Evolutionary conservation across 2,329 filamentous ascomycete genomes (phyloP), one percentile per base, ranked within the genome.

Genomic region (Trematosphaeria pertusa): DNA sequence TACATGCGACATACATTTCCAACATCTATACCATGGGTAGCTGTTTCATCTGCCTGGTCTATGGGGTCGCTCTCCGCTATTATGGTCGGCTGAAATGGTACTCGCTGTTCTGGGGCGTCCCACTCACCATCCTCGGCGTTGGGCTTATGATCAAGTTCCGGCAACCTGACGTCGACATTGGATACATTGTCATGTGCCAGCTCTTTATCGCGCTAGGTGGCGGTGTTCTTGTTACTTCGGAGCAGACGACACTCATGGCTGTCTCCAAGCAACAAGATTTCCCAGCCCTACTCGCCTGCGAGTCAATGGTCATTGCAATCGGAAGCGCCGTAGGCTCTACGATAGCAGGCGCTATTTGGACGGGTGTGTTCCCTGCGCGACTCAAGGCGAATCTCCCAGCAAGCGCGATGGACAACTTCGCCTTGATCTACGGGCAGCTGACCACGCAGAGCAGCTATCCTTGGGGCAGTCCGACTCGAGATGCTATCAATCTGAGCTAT

Each of bases 311-410:
- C 36, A 77, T 81, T 52, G 80, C 80, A 47, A 79, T 88, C 49
- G 87, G 72, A 5, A 59, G 62, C 26, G 70, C 70, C 15, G 66
- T 74, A 20, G 72, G 72, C 0, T 64, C 53, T n/a, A 80, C 84
- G 6, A 78, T 88, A 37, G 80, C 85, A 1, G 79, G 79, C 0
- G 84, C 85, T 8, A 82, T 89, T 51, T 89, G 85, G 85, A 83
- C 80, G 0, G 77, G 79, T 49, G 78, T 80, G 1, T 81, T 88
- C 58, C 79, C 78, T 4, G 67, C 73, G 14, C 77, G 77, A 9
- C 73, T 87, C 11, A 58, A 48, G 32, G 44, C 39, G 2, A 57
- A 63, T 15, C 72, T 87, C 1, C 83, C 84, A 8, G 50, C 74
- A 1, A 66, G 69, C 2, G 65, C 59, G 19, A 70, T 75, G 60